A percentile compares a stretch with the other conserved stretches of the same genome.
Evolutionary conservation across 139 green algal species (phyloP).

Genomic region (Parachlorella kessleri): DNA sequence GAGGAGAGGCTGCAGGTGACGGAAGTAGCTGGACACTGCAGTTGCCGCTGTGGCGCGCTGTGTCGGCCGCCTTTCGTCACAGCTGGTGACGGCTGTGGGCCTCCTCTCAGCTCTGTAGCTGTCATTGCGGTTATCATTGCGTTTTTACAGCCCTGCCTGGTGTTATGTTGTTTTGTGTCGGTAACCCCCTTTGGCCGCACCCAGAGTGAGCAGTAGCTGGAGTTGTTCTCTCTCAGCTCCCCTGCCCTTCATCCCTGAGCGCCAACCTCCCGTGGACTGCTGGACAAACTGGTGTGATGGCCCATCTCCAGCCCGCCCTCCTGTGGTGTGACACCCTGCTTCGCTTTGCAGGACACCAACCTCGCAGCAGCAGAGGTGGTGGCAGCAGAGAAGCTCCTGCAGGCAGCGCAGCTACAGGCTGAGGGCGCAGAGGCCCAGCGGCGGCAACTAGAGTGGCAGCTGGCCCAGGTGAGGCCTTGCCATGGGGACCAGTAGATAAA

Average conservation of each 20-base stretch:
- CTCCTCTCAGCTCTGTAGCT: too few relatives aligned
- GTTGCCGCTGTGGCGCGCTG: not conserved
- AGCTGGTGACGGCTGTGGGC: too few relatives aligned
- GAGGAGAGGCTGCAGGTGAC: not conserved
- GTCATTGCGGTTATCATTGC: too few relatives aligned
- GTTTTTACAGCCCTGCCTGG: too few relatives aligned
- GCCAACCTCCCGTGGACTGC: not conserved
- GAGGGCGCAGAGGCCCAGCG: constrained; percentile 9
- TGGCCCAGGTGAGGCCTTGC: not conserved
- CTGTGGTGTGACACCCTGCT: constrained; percentile 4
- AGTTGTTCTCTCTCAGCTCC: too few relatives aligned
- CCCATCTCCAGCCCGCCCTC: not conserved
- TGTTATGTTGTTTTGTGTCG: too few relatives aligned
- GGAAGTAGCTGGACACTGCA: not conserved
- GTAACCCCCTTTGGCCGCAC: not conserved
- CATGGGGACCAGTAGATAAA: too few relatives aligned
- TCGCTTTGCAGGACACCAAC: not conserved
- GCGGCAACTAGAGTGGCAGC: not conserved
- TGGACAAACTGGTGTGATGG: not conserved
- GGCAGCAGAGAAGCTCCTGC: constrained; percentile 60
- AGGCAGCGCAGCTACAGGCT: constrained; percentile 57
- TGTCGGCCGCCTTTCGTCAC: too few relatives aligned
- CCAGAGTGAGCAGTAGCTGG: not conserved
- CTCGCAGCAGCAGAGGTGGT: constrained; percentile 71
- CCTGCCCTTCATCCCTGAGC: too few relatives aligned